Base-by-base conservation (phyloP, 257 asterid species). In the Thymus quinquecostatus region DNA sequence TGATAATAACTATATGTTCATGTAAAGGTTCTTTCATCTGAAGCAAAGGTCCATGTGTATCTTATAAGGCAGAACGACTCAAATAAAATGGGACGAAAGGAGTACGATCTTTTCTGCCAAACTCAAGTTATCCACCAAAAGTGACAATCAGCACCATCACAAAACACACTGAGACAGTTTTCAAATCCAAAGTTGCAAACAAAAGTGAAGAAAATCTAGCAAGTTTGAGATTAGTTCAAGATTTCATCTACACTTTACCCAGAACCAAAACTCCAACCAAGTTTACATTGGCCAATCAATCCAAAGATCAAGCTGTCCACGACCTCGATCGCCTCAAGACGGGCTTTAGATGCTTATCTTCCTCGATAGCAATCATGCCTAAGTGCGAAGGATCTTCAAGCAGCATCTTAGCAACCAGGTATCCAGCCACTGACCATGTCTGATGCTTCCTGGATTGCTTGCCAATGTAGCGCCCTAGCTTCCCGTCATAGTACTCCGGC, bases 401-500 rank as follows among this genome's bases (percentile, higher is more conserved):
- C 85, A 84, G 54, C 89, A 84, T 84, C 12, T 82, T 82, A 0
- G 89, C 85, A 0, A 82, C 89, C 77, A 84, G 73, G 69, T 84
- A 84, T 28, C 89, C 89, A 0, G 86, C 84, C 27, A 80, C 71
- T 1, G 89, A 84, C 89, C 89, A 84, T 4, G 89, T 84, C 34
- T 84, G 89, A 69, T 79, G 14, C 43, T 81, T 84, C 3, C 88
- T 79, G 27, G 88, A 86, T 56, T 84, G 88, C 70, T 84, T 82
- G 61, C 89, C 89, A 0, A 84, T 40, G 41, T 62, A 84, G 10
- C 89, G 63, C 1, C 89, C 89, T 0, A 62, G 77, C 76, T 82
- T 84, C 10, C 89, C 89, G 3, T 84, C 89, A 3, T 84, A 84
- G 54, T 84, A 84, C 49, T 84, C 89, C 4, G 89, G 86, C 89